phyloP scores from a whole-genome alignment of 257 asterid species.

The Euphrasia confusa region DNA sequence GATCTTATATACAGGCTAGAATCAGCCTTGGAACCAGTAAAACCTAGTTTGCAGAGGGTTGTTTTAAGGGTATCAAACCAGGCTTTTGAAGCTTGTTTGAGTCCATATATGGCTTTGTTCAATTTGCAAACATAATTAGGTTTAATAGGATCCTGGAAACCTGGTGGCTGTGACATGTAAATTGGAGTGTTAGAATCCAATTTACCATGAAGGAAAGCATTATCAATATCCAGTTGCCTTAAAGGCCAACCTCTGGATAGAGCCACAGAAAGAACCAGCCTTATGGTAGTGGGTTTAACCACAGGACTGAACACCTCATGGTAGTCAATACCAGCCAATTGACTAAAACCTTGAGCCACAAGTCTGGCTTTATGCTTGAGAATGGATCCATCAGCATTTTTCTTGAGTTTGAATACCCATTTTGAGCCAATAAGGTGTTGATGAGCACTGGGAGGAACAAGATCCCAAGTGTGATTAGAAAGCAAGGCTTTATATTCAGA shows the following conservation, averaged over 20 bases:
- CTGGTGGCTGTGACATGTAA: background rate
- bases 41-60: too few relatives aligned
- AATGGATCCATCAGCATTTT: background rate
- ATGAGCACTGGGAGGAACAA: background rate
- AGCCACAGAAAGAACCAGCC: background rate
- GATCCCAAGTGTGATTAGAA: background rate
- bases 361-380: background rate
- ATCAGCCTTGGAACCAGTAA: too few relatives aligned
- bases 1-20: too few relatives aligned
- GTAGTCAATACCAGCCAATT: background rate
- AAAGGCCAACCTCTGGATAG: background rate
- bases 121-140: too few relatives aligned
- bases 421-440: background rate
- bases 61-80: too few relatives aligned
- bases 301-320: background rate
- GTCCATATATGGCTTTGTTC: too few relatives aligned
- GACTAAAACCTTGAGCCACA: background rate
- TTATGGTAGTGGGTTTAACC: background rate
- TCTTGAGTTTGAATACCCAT: background rate
- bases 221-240: background rate
- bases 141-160: background rate
- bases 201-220: background rate
- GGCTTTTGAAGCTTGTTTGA: too few relatives aligned
- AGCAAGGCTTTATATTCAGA: background rate
- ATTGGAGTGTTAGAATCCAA: background rate